Percentiles rank a stretch among this genome's conserved stretches.
Evolutionary conservation across 371 early-diverging fungal species (phyloP).

Genomic region (Mycotypha africana): DNA sequence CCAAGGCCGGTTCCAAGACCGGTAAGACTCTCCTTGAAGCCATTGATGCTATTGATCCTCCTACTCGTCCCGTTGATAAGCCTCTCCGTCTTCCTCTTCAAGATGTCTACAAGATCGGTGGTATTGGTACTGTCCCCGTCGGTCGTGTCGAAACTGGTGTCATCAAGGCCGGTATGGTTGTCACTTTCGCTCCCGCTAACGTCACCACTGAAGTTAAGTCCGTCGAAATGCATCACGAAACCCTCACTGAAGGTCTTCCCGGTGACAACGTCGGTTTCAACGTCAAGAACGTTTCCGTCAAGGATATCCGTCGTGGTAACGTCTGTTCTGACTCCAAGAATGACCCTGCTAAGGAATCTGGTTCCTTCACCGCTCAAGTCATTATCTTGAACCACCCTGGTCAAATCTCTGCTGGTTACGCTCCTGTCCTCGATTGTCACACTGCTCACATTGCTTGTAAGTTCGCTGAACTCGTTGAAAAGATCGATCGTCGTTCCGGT

Average conservation of each 20-base stretch:
- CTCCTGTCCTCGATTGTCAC: constrained; percentile 91
- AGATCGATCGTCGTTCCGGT: constrained; percentile 92
- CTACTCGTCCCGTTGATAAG: constrained; percentile 85
- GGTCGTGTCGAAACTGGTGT: constrained; percentile 97
- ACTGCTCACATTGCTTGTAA: constrained; percentile 92
- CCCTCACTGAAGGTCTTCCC: constrained; percentile 85
- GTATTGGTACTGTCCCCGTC: constrained; percentile 94
- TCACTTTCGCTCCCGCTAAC: constrained; percentile 82
- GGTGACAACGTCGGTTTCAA: constrained; percentile 98
- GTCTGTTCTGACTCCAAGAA: constrained; percentile 92
- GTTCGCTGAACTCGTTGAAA: constrained; percentile 81
- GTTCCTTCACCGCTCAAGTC: constrained; percentile 85
- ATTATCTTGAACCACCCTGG: constrained; percentile 93
- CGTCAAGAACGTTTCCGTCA: constrained; percentile 93
- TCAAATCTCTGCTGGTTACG: constrained; percentile 80
- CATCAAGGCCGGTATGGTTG: constrained; percentile 88
- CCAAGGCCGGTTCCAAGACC: constrained; percentile 65
- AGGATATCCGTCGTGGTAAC: constrained; percentile 93
- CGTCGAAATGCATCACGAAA: constrained; percentile 98
- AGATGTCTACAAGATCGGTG: constrained; percentile 97
- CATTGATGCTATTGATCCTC: constrained; percentile 92
- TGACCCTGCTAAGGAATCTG: constrained; percentile 90
- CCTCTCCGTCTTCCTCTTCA: constrained; percentile 96
- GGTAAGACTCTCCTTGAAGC: constrained; percentile 94
- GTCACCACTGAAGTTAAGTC: constrained; percentile 95